Conservation (phyloP, 192 early-diverging fungal genomes). For the Haplosporangium gracile region DNA sequence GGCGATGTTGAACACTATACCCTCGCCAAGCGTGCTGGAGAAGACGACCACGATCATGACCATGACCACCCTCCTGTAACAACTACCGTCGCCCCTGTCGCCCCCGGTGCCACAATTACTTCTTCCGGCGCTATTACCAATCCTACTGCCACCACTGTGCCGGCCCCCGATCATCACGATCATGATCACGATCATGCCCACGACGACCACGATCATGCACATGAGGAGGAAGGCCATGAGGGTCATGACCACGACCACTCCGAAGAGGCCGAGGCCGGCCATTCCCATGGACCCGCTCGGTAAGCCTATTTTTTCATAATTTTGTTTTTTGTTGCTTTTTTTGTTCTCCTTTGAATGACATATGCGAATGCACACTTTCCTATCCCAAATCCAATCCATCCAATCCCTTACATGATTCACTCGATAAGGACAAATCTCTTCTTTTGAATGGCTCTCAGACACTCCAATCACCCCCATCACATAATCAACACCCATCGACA, state of each 20-base stretch:
- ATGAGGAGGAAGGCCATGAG: conserved; percentile 9
- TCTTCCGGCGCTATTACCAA: background rate
- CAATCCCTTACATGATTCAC: background rate
- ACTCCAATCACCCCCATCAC: background rate
- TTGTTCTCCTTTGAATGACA: background rate
- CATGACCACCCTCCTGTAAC: conserved; percentile 19
- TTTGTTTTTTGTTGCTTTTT: too few relatives aligned
- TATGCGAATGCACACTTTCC: background rate
- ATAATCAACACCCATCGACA: background rate
- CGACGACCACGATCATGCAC: background rate
- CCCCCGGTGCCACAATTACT: background rate
- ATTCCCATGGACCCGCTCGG: conserved; percentile 49
- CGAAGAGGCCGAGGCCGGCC: conserved; percentile 15
- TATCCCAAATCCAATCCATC: background rate
- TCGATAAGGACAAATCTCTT: background rate
- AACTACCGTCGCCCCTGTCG: background rate
- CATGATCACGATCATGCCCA: conserved; percentile 30
- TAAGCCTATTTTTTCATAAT: conserved; percentile 4
- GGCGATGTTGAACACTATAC: background rate
- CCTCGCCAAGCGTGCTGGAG: conserved; percentile 24
- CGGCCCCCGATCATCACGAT: conserved; percentile 12
- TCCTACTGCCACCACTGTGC: conserved; percentile 1
- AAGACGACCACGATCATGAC: conserved; percentile 31
- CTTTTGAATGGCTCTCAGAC: background rate
- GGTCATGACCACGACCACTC: background rate